Base-by-base conservation (phyloP, 140 eudicot genomes). In the Ambrosia hybrid region DNA sequence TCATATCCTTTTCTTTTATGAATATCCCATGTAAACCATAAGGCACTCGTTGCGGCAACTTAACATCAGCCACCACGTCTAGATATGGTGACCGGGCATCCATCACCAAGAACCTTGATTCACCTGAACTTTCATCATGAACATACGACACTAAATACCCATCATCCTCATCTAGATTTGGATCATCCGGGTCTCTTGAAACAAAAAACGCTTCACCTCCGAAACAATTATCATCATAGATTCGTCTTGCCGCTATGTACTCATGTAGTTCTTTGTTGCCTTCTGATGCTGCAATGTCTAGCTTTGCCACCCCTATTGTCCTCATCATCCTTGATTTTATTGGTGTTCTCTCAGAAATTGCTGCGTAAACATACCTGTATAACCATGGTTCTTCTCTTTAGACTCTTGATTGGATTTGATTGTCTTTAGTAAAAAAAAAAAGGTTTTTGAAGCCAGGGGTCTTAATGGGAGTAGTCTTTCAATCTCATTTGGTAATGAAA, bases 21-120 rank as follows among this genome's bases (percentile, higher is more conserved):
- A 67, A 76, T 5, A 76, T 1, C 7, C 80, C 74, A 76, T 76
- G 80, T 36, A 76, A 57, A 33, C 74, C 74, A 46, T 76, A 76
- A 6, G 80, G 80, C 37, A 76, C 80, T 33, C 80, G 74, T 5
- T 17, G 68, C 12, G 74, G 80, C 41, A 76, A 30, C 17, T 76
- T 76, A 43, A 76, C 63, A 43, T 0, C 9, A 0, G 58, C 51
- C 1, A 74, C 16, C 2, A 76, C 26, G 2, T 76, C 80, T 9
- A 76, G 74, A 10, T 2, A 14, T 0, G 68, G 55, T 45, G 80
- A 43, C 21, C 38, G 53, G 15, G 74, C 80, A 76, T 76, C 80
- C 80, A 76, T 67, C 61, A 76, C 74, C 60, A 68, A 5, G 30
- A 76, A 76, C 52, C 45, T 76, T 3, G 74, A 76, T 2, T 45